phyloP scores from a whole-genome alignment of 768 basidiomycete genomes.

The Mycena olivaceomarginata region DNA sequence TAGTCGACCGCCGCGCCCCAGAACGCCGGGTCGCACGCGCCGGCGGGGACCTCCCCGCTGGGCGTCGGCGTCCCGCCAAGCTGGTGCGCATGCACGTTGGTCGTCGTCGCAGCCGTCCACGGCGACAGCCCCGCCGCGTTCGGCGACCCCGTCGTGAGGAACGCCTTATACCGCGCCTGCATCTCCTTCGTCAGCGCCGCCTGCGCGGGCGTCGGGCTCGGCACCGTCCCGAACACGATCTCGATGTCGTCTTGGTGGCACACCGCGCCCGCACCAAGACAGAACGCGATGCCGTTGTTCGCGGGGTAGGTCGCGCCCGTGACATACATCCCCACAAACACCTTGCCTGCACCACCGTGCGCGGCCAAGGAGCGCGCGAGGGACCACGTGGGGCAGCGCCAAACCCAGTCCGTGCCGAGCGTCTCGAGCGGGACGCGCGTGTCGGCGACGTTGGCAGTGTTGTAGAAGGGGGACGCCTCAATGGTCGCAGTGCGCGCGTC shows the following conservation, averaged over 20 bases:
- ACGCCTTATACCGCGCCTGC: slow-evolving; percentile 81
- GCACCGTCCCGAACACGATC: slow-evolving; percentile 81
- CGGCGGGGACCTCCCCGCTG: slow-evolving; percentile 66
- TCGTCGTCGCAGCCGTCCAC: slow-evolving; percentile 74
- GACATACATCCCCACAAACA: slow-evolving; percentile 80
- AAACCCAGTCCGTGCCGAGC: slow-evolving; percentile 82
- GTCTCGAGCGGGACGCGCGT: slow-evolving; percentile 72
- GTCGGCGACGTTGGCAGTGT: slow-evolving; percentile 61
- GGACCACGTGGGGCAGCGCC: slow-evolving; percentile 83
- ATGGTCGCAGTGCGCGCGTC: slow-evolving; percentile 63
- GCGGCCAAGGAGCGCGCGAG: slow-evolving; percentile 82
- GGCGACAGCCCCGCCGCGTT: slow-evolving; percentile 69
- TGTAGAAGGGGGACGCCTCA: slow-evolving; percentile 69
- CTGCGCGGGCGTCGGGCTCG: slow-evolving; percentile 74
- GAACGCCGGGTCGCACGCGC: slow-evolving; percentile 79
- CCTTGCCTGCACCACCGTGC: slow-evolving; percentile 70
- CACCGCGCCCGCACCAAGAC: slow-evolving; percentile 73
- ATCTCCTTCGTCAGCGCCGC: slow-evolving; percentile 77
- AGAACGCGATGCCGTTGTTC: slow-evolving; percentile 75
- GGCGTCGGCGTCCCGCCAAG: slow-evolving; percentile 70
- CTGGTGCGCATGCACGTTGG: slow-evolving; percentile 73
- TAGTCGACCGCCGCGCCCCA: slow-evolving; percentile 81
- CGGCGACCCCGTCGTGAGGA: slow-evolving; percentile 78
- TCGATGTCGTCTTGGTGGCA: slow-evolving; percentile 92
- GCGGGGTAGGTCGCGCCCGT: slow-evolving; percentile 84